A percentile compares a stretch with the other conserved stretches of the same genome.
Conservation (phyloP, 1,139 yeast genomes). For the Yamadazyma membranifaciens region DNA sequence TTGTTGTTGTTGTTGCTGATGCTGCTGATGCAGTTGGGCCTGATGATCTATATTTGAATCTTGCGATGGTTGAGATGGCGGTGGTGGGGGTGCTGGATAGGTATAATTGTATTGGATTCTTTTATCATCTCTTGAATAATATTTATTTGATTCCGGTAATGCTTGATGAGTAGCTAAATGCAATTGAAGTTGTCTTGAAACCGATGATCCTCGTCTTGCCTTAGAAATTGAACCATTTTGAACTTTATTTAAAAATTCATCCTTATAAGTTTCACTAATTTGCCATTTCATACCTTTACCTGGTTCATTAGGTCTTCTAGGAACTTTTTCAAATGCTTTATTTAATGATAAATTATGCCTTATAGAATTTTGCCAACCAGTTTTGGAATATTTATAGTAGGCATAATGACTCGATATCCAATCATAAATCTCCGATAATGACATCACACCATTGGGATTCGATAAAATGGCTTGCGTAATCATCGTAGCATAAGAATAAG, state of each 20-base stretch:
- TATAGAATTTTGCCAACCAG: constrained; percentile 77
- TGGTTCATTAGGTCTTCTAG: constrained; percentile 92
- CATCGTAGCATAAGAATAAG: constrained; percentile 96
- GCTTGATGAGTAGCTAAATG: constrained; percentile 71
- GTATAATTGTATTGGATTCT: constrained; percentile 6
- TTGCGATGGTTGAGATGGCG: background rate
- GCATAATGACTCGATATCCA: constrained; percentile 90
- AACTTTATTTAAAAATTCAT: constrained; percentile 79
- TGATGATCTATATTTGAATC: background rate
- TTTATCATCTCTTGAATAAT: constrained; percentile 23
- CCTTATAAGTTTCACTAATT: constrained; percentile 78
- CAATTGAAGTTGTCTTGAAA: constrained; percentile 71
- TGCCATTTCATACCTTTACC: constrained; percentile 99
- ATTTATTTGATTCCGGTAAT: constrained; percentile 52
- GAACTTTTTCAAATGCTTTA: constrained; percentile 83
- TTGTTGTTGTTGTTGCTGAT: constrained; percentile 14
- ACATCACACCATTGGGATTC: constrained; percentile 82
- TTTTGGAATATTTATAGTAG: constrained; percentile 83
- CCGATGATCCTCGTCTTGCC: constrained; percentile 76
- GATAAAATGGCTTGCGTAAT: constrained; percentile 95
- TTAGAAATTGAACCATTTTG: constrained; percentile 71
- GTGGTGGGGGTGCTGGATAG: constrained; percentile 2
- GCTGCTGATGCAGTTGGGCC: constrained; percentile 6
- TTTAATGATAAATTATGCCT: constrained; percentile 59
- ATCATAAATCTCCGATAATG: constrained; percentile 85